These are phyloP conservation scores for Tetracladium marchalianum DNA, from an alignment of 495 filamentous ascomycete genomes.

Conservation along the genomic window DNA sequence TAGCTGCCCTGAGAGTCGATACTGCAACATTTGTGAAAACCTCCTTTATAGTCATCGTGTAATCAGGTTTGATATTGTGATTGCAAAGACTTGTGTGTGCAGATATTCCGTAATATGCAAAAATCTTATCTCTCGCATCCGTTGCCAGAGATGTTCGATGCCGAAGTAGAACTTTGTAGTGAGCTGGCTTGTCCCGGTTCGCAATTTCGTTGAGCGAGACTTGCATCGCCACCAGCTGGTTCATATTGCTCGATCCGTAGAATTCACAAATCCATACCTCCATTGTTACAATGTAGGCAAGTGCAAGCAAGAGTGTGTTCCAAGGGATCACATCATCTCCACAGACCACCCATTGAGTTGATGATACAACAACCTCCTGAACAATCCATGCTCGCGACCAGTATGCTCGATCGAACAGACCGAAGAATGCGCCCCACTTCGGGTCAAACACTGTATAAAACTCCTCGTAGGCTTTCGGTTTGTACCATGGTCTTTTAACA, in stretches of 20 bases:
- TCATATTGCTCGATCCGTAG: background rate
- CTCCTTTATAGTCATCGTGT: background rate
- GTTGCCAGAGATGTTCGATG: background rate
- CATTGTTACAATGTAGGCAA: slow-evolving; percentile 5
- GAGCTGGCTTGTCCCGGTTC: background rate
- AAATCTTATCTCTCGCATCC: background rate
- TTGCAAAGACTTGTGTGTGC: background rate
- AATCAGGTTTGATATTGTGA: background rate
- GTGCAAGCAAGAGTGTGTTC: slow-evolving; percentile 9
- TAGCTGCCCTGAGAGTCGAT: background rate
- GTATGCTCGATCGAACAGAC: slow-evolving; percentile 16
- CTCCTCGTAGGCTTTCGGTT: too few relatives aligned
- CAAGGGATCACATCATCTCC: slow-evolving; percentile 12
- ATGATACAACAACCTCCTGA: slow-evolving; percentile 17
- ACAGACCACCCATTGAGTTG: slow-evolving; percentile 7
- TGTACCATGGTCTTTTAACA: background rate
- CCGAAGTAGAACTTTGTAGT: background rate
- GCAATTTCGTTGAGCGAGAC: background rate
- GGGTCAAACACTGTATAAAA: background rate
- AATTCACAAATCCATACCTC: slow-evolving; percentile 1
- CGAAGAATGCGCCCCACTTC: slow-evolving; percentile 13
- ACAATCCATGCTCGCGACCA: slow-evolving; percentile 19
- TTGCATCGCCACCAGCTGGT: too few relatives aligned
- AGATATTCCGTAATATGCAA: background rate
- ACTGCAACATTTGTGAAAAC: background rate